Evolutionary conservation across 352 stramenopile species (phyloP).

Genomic region (Pythium brassicae): DNA sequence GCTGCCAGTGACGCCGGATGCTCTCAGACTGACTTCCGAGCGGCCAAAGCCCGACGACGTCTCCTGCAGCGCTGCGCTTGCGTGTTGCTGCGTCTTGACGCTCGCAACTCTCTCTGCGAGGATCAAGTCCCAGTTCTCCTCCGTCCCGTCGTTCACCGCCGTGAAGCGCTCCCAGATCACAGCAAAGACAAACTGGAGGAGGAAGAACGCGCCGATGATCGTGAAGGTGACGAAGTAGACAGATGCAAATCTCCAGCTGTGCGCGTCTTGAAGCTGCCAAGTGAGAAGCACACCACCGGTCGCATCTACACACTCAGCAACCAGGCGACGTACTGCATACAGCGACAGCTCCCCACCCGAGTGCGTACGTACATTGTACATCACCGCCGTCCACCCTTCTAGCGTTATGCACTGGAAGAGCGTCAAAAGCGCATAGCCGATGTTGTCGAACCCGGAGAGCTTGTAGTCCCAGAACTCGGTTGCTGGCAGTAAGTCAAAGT

Average conservation of each 20-base stretch:
- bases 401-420: conserved; percentile 89
- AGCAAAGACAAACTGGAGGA: conserved; percentile 81
- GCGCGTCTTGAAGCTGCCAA: conserved; percentile 24
- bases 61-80: background rate
- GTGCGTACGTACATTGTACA: conserved; percentile 68
- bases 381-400: conserved; percentile 84
- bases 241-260: conserved; percentile 32
- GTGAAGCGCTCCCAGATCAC: conserved; percentile 68
- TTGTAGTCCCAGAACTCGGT: conserved; percentile 68
- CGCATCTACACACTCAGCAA: conserved; percentile 4
- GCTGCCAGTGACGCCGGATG: conserved; percentile 6
- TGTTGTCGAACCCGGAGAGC: conserved; percentile 81
- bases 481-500: conserved; percentile 25
- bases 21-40: background rate
- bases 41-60: background rate
- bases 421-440: conserved; percentile 70
- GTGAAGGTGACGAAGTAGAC: conserved; percentile 81
- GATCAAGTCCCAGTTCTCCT: conserved; percentile 35
- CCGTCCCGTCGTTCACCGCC: conserved; percentile 34
- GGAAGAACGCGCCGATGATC: conserved; percentile 76
- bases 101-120: conserved; percentile 22
- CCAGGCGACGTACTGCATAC: background rate
- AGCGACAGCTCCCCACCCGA: background rate
- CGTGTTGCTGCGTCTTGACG: background rate
- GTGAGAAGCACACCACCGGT: conserved; percentile 1